Evolutionary conservation across 2,329 filamentous ascomycete species (phyloP).

Genomic region (Aspergillus sp.): DNA sequence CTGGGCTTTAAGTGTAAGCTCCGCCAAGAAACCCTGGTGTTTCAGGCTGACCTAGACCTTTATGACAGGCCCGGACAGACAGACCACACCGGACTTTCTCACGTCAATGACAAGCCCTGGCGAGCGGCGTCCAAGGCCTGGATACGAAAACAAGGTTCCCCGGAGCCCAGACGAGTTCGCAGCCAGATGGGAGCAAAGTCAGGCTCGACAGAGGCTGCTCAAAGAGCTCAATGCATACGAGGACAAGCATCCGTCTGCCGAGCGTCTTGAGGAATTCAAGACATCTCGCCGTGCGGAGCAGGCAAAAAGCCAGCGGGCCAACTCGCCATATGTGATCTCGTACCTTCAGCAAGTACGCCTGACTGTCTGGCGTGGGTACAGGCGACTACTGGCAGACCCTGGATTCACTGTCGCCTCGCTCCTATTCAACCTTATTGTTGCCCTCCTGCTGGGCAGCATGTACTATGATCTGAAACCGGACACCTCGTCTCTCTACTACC

Average conservation of each 20-base stretch:
- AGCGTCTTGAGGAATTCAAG: neutral
- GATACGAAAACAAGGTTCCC: constrained; percentile 59
- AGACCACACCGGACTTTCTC: constrained; percentile 15
- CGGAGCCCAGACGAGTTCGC: constrained; percentile 71
- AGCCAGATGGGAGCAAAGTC: neutral
- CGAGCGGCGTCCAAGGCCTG: constrained; percentile 59
- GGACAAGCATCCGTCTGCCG: neutral
- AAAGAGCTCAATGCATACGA: neutral
- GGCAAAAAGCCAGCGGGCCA: constrained; percentile 25
- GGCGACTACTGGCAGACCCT: neutral
- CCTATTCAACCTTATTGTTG: neutral
- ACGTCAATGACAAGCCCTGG: constrained; percentile 57
- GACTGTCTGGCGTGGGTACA: neutral
- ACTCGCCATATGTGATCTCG: neutral
- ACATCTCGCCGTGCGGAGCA: neutral
- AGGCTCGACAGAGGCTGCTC: neutral
- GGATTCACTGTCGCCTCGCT: neutral
- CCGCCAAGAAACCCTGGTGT: too few species aligned
- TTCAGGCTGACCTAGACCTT: too few species aligned
- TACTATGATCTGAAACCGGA: neutral
- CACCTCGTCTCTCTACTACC: neutral
- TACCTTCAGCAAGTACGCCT: neutral
- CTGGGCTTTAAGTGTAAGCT: constrained; percentile 34
- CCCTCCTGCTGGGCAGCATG: neutral
- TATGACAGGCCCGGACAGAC: neutral